Evolutionary conservation across 495 filamentous ascomycete genomes (phyloP), one percentile per base, ranked within the genome.

Genomic region (Clohesyomyces aquaticus): DNA sequence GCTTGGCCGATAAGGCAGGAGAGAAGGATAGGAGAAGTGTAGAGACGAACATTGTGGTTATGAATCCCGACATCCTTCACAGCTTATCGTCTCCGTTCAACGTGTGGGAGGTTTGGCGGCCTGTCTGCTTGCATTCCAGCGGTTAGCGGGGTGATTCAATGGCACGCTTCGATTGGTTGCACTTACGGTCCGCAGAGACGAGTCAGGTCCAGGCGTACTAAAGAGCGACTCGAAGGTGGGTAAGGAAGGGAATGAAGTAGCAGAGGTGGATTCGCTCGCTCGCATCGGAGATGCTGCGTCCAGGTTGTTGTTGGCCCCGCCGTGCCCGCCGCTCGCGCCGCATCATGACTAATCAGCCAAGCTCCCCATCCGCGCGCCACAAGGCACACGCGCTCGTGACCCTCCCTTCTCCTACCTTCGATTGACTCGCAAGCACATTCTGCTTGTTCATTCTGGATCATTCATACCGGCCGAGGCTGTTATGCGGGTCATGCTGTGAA

Each of bases 11-110:
- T 58, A 74, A 72, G 28, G 64, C 72, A 65, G 61, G 68, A 62
- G 61, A 60, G 25, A 70, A 70, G 60, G 70, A 14, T 6, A 38
- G 71, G 58, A 69, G 69, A 76, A 63, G 66, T 60, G 68, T 69
- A 74, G 77, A 77, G 61, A 87, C 85, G 70, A 82, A 88, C 85
- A 88, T 88, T 74, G 85, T 88, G 66, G 82, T 86, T 75, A 87
- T 85, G 77, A 88, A 85, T 56, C 85, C 86, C 73, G 83, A 78
- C 85, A 88, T 88, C 55, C 77, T 55, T 18, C 22, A 47, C 43
- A 23, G 54, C 42, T 35, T 22, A 32, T 23, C 14, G 62, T 56
- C 61, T 57, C 46, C 25, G 48, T n/a, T 47, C 14, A 65, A 55
- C n/a, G 54, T 3, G 26, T 46, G 32, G 27, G 43, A 49, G 49